A percentile compares a stretch with the other conserved stretches of the same genome.
Evolutionary conservation across 2,329 filamentous ascomycete genomes (phyloP).

Genomic region (Neofusicoccum umdonicola): DNA sequence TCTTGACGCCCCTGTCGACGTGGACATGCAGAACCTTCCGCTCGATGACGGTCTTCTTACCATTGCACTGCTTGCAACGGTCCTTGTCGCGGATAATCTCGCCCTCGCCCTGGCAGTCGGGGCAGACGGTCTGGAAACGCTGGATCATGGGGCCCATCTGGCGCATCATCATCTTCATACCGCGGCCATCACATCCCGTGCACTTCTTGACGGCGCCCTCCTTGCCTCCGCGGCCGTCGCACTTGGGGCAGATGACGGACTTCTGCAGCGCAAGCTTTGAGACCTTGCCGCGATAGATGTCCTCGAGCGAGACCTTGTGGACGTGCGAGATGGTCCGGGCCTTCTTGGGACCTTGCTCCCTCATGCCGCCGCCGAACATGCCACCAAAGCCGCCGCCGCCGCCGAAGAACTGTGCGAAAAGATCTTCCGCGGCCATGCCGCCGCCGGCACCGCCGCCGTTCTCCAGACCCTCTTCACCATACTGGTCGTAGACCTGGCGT

Average conservation of each 20-base stretch:
- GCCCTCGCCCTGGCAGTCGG: constrained; percentile 95
- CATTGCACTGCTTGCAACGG: constrained; percentile 91
- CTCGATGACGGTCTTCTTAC: constrained; percentile 98
- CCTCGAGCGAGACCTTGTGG: constrained; percentile 96
- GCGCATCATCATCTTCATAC: constrained; percentile 99
- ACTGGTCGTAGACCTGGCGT: constrained; percentile 90
- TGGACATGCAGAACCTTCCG: constrained; percentile 98
- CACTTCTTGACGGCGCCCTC: constrained; percentile 97
- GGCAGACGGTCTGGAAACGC: constrained; percentile 98
- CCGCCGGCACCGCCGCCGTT: constrained; percentile 69
- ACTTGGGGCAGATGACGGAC: constrained; percentile 94
- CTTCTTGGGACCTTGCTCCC: constrained; percentile 79
- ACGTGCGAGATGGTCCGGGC: constrained; percentile 96
- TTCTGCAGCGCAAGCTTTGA: constrained; percentile 97
- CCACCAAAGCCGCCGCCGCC: constrained; percentile 67
- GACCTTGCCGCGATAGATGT: constrained; percentile 96
- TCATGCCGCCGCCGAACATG: constrained; percentile 67
- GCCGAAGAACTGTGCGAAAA: constrained; percentile 94
- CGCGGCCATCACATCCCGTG: constrained; percentile 82
- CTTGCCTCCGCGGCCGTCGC: constrained; percentile 91
- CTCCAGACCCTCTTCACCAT: constrained; percentile 94
- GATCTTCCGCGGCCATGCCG: constrained; percentile 92
- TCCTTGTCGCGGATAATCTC: constrained; percentile 97
- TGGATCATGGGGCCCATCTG: constrained; percentile 99
- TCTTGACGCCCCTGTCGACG: constrained; percentile 90